Evolutionary conservation across 805 yeast genomes (phyloP).

Genomic region (Kodamaea laetipori): DNA sequence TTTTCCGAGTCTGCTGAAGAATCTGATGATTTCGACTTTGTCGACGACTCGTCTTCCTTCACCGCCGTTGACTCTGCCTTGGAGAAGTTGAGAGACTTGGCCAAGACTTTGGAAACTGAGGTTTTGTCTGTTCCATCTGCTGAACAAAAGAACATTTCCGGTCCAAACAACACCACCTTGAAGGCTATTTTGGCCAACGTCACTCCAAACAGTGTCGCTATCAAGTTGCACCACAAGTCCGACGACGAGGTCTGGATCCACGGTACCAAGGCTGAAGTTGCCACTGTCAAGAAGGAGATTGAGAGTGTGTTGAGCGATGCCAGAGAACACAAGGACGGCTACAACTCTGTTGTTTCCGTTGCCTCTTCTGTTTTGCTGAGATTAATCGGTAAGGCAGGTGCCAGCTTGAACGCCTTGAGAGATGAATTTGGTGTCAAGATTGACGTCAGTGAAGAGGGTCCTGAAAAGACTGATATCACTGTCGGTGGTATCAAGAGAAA

Average conservation of each 20-base stretch:
- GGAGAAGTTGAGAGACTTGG: constrained; percentile 58
- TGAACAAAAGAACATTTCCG: constrained; percentile 57
- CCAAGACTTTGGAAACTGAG: constrained; percentile 52
- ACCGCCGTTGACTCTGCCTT: constrained; percentile 56
- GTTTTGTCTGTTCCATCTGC: constrained; percentile 54
- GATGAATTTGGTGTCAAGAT: constrained; percentile 75
- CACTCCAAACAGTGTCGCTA: constrained; percentile 41
- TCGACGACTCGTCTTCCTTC: constrained; percentile 48
- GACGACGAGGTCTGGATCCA: constrained; percentile 60
- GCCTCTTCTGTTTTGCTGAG: constrained; percentile 72
- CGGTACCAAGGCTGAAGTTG: constrained; percentile 69
- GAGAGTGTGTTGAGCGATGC: constrained; percentile 56
- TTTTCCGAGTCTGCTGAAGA: constrained; percentile 43
- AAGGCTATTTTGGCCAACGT: constrained; percentile 41
- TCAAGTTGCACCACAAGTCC: constrained; percentile 50
- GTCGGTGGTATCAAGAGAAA: constrained; percentile 76
- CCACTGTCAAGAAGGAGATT: constrained; percentile 54
- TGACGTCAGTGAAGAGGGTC: constrained; percentile 54
- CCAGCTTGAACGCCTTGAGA: constrained; percentile 64
- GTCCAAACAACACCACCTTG: constrained; percentile 63
- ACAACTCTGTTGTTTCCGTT: constrained; percentile 52
- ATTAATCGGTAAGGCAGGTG: constrained; percentile 88
- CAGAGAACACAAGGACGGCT: constrained; percentile 50
- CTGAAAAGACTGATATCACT: constrained; percentile 46
- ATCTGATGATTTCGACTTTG: constrained; percentile 60